A percentile compares a stretch with the other conserved stretches of the same genome.
Conservation (phyloP, 192 early-diverging fungal species). For the Mortierella claussenii region DNA sequence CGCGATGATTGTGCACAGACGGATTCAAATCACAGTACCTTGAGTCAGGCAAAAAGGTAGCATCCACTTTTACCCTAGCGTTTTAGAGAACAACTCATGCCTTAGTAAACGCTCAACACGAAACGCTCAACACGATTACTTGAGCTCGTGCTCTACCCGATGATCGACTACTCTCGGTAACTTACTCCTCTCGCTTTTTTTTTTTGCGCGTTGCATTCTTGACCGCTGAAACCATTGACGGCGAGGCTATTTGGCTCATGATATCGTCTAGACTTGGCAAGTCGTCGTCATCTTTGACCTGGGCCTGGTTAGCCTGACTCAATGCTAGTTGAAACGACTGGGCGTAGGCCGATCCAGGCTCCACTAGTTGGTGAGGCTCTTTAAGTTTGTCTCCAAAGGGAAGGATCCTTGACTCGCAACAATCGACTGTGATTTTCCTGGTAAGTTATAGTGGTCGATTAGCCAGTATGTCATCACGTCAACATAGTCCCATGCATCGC, state of each 20-base stretch:
- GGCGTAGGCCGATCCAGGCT: not conserved
- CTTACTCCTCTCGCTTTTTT: too few species aligned
- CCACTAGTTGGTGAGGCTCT: not conserved
- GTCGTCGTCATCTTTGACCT: constrained; percentile 42
- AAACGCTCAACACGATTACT: too few species aligned
- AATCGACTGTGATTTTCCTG: constrained; percentile 27
- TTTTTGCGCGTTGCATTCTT: not conserved
- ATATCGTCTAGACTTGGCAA: constrained; percentile 37
- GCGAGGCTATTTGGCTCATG: constrained; percentile 5
- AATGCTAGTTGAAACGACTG: constrained; percentile 15
- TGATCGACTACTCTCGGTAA: too few species aligned
- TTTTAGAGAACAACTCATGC: too few species aligned
- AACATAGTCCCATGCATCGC: too few species aligned
- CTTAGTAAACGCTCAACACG: too few species aligned
- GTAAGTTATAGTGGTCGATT: not conserved
- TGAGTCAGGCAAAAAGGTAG: constrained; percentile 1
- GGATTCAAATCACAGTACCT: not conserved
- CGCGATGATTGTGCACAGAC: not conserved
- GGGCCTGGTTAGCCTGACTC: constrained; percentile 19
- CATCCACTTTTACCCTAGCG: constrained; percentile 1
- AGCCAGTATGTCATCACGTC: not conserved
- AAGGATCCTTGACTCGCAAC: constrained; percentile 19
- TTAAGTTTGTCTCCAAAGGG: constrained; percentile 20
- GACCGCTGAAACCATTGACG: not conserved
- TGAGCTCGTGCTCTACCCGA: too few species aligned